A percentile compares a stretch with the other conserved stretches of the same genome.
phyloP scores from a whole-genome alignment of 108 stramenopile genomes.

The Skeletonema marinoi region DNA sequence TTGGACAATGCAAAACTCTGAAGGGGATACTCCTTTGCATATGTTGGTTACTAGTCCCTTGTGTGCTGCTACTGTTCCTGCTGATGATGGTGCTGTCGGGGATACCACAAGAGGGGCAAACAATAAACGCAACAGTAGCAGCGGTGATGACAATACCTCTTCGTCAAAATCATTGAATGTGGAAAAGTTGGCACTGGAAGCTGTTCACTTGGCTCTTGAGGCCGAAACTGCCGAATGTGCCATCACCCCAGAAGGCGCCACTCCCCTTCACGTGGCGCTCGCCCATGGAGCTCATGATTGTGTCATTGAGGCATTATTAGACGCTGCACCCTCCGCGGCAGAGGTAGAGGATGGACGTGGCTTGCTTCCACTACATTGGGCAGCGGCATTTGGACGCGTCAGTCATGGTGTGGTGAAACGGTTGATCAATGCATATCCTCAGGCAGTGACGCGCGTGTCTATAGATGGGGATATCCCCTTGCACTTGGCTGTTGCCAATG shows the following conservation, averaged over 20 bases:
- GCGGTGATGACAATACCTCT: not conserved
- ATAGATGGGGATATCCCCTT: slow-evolving; percentile 67
- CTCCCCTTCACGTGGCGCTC: slow-evolving; percentile 58
- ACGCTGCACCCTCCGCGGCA: slow-evolving; percentile 27
- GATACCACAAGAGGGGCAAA: not conserved
- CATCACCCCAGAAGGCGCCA: slow-evolving; percentile 38
- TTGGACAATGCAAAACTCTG: slow-evolving; percentile 48
- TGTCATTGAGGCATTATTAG: slow-evolving; percentile 51
- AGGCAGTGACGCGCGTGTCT: slow-evolving; percentile 32
- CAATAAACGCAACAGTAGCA: not conserved
- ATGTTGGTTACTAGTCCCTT: slow-evolving; percentile 54
- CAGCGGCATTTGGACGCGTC: slow-evolving; percentile 48
- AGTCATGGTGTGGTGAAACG: slow-evolving; percentile 31
- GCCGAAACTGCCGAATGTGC: slow-evolving; percentile 22
- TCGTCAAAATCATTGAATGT: not conserved
- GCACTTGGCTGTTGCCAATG: slow-evolving; percentile 55
- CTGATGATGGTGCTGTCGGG: not conserved
- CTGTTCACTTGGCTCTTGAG: slow-evolving; percentile 14
- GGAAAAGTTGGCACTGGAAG: slow-evolving; percentile 2
- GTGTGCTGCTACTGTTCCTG: slow-evolving; percentile 27
- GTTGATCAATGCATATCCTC: slow-evolving; percentile 42
- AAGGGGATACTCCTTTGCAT: slow-evolving; percentile 65
- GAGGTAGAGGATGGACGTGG: slow-evolving; percentile 51
- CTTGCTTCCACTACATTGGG: slow-evolving; percentile 63
- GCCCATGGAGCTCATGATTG: slow-evolving; percentile 50